Conservation (phyloP, 768 basidiomycete species). For the Sporobolomyces phaffii region DNA sequence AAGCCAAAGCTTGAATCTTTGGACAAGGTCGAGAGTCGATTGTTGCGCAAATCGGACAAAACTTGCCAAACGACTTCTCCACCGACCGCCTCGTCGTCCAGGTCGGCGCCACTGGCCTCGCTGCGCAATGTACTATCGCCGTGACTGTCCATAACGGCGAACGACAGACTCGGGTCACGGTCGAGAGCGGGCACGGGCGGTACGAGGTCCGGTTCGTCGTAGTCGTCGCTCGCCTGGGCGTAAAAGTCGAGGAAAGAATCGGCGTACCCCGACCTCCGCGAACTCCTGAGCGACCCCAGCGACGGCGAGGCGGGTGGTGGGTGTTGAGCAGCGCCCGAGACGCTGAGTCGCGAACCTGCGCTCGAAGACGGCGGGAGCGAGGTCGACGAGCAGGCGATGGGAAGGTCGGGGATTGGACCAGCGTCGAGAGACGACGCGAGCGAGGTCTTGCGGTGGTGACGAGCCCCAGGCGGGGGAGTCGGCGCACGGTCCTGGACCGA, state of each 20-base stretch:
- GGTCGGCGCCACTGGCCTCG: slow-evolving; percentile 8
- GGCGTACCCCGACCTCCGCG: slow-evolving; percentile 27
- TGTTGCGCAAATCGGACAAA: slow-evolving; percentile 21
- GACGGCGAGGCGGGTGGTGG: slow-evolving; percentile 10
- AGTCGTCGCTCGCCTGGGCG: slow-evolving; percentile 14
- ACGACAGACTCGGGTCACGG: too few relatives aligned
- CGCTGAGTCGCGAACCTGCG: slow-evolving; percentile 2
- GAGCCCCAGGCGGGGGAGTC: slow-evolving; percentile 9
- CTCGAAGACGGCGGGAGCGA: slow-evolving; percentile 5
- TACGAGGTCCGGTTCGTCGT: background rate
- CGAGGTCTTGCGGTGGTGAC: slow-evolving; percentile 14
- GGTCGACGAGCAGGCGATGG: background rate
- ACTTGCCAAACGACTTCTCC: slow-evolving; percentile 33
- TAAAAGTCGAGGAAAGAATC: slow-evolving; percentile 36
- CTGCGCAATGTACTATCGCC: background rate
- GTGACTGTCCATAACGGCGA: background rate
- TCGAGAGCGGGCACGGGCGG: too few relatives aligned
- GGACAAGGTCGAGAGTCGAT: slow-evolving; percentile 17
- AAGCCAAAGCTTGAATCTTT: slow-evolving; percentile 26
- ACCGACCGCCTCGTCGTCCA: background rate
- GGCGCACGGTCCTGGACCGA: slow-evolving; percentile 8
- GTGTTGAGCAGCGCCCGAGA: background rate
- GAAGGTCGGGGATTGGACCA: slow-evolving; percentile 2
- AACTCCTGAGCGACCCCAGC: slow-evolving; percentile 13
- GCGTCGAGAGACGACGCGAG: background rate